A percentile compares a stretch with the other conserved stretches of the same genome.
These are phyloP conservation scores for Phytophthora europaea DNA, from an alignment of 352 stramenopile species.

Conservation along the genomic window DNA sequence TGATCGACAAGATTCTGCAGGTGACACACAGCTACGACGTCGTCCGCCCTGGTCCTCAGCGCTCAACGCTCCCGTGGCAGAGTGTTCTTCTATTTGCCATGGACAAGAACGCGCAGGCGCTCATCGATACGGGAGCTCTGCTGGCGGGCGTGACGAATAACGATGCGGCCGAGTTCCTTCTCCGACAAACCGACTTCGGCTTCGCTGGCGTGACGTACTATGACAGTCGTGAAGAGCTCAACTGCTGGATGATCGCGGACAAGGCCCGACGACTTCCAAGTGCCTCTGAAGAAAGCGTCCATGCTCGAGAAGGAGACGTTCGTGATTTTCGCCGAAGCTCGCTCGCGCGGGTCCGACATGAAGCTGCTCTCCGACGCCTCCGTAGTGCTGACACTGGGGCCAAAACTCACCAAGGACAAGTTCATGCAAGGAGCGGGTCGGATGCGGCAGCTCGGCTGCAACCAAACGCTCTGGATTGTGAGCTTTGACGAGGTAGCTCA, in stretches of 20 bases:
- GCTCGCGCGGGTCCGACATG: constrained; percentile 90
- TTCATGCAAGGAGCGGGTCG: constrained; percentile 93
- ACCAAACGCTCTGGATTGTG: constrained; percentile 79
- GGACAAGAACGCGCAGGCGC: constrained; percentile 51
- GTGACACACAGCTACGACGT: constrained; percentile 49
- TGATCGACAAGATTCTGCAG: constrained; percentile 83
- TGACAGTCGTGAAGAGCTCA: constrained; percentile 56
- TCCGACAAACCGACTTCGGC: constrained; percentile 32
- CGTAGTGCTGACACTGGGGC: constrained; percentile 86
- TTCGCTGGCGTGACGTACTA: constrained; percentile 88
- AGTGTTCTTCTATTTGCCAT: constrained; percentile 53
- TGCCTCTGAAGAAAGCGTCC: constrained; percentile 69
- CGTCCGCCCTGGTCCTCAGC: constrained; percentile 22
- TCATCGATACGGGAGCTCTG: constrained; percentile 90
- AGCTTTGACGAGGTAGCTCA: constrained; percentile 76
- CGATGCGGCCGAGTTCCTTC: constrained; percentile 62
- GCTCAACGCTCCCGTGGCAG: constrained; percentile 47
- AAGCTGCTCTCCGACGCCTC: constrained; percentile 77
- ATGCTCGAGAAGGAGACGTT: constrained; percentile 89
- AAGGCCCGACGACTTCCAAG: constrained; percentile 51
- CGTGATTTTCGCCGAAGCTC: constrained; percentile 93
- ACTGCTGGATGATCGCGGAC: constrained; percentile 87
- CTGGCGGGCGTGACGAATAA: constrained; percentile 72
- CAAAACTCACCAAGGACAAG: constrained; percentile 92
- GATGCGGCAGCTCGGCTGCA: constrained; percentile 79